Evolutionary conservation across 768 basidiomycete genomes (phyloP).

Genomic region (Dioszegia crocea): DNA sequence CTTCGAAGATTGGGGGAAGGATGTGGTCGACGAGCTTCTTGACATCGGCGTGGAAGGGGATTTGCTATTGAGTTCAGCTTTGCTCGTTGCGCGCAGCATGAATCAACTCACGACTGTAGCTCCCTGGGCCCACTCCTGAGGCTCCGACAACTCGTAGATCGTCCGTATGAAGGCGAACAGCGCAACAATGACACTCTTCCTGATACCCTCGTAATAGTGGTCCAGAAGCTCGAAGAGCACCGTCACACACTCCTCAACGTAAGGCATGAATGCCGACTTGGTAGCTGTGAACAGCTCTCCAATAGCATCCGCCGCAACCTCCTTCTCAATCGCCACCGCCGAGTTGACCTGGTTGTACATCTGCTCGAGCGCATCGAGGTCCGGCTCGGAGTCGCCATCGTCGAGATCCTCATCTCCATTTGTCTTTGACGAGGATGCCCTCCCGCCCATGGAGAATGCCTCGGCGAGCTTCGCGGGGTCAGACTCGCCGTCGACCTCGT

Average conservation of each 20-base stretch:
- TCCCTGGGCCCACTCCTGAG: slow-evolving; percentile 78
- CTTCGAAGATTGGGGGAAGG: slow-evolving; percentile 70
- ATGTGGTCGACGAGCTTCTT: slow-evolving; percentile 73
- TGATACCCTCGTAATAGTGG: slow-evolving; percentile 96
- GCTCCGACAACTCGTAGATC: slow-evolving; percentile 82
- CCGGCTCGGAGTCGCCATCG: slow-evolving; percentile 66
- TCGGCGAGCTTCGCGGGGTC: slow-evolving; percentile 40
- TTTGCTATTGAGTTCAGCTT: slow-evolving; percentile 16
- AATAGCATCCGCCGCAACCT: slow-evolving; percentile 94
- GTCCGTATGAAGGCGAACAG: slow-evolving; percentile 82
- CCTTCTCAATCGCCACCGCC: slow-evolving; percentile 97
- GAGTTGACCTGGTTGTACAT: slow-evolving; percentile 82
- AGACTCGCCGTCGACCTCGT: slow-evolving; percentile 54
- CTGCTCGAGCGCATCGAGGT: slow-evolving; percentile 52
- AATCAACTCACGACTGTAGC: slow-evolving; percentile 57
- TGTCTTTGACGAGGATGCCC: slow-evolving; percentile 52
- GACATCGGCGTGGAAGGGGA: slow-evolving; percentile 59
- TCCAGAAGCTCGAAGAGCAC: slow-evolving; percentile 67
- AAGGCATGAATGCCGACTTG: slow-evolving; percentile 80
- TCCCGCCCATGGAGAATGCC: slow-evolving; percentile 59
- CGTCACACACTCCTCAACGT: slow-evolving; percentile 73
- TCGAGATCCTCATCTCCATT: slow-evolving; percentile 62
- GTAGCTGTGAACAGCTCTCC: slow-evolving; percentile 83
- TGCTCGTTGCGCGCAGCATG: not conserved
- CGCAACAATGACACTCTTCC: slow-evolving; percentile 85